phyloP scores from a whole-genome alignment of 2,329 filamentous ascomycete genomes.

The Botryosphaeria dothidea region DNA sequence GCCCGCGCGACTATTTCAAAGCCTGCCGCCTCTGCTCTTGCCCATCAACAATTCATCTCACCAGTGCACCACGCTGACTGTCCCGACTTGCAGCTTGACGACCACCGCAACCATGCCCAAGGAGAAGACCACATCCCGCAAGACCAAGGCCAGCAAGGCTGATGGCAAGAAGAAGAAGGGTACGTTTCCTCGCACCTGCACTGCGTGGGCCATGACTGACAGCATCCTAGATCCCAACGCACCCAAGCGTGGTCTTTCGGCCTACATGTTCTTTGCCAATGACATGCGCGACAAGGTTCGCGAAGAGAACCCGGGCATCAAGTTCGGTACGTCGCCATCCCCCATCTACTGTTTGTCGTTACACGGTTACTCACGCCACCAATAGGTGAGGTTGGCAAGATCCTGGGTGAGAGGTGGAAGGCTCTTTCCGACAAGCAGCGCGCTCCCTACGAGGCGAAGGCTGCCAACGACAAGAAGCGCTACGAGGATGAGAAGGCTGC shows the following conservation, averaged over 20 bases:
- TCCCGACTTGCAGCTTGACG: neutral
- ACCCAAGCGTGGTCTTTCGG: slow-evolving; percentile 97
- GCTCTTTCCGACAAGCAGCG: slow-evolving; percentile 90
- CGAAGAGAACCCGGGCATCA: slow-evolving; percentile 96
- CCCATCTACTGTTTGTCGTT: neutral
- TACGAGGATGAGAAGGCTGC: slow-evolving; percentile 97
- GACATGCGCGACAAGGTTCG: slow-evolving; percentile 98
- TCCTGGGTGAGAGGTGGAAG: slow-evolving; percentile 99
- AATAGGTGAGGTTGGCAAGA: slow-evolving; percentile 90
- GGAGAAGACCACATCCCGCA: slow-evolving; percentile 63
- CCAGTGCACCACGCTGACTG: slow-evolving; percentile 4
- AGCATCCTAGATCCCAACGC: slow-evolving; percentile 81
- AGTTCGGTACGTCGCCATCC: slow-evolving; percentile 68
- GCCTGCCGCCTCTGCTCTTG: neutral
- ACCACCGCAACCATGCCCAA: slow-evolving; percentile 59
- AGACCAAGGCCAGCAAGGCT: slow-evolving; percentile 58
- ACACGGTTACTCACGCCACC: slow-evolving; percentile 15
- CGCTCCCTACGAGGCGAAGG: slow-evolving; percentile 93
- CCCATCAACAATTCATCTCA: neutral
- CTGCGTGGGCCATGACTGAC: slow-evolving; percentile 21
- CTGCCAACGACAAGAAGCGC: slow-evolving; percentile 95
- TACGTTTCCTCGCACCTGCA: slow-evolving; percentile 32
- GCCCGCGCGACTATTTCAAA: slow-evolving; percentile 16
- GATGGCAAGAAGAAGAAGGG: slow-evolving; percentile 72
- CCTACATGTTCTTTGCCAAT: slow-evolving; percentile 99